Evolutionary conservation across 83 land plant genomes (phyloP), one percentile per base, ranked within the genome.

Genomic region (Larix sibirica): DNA sequence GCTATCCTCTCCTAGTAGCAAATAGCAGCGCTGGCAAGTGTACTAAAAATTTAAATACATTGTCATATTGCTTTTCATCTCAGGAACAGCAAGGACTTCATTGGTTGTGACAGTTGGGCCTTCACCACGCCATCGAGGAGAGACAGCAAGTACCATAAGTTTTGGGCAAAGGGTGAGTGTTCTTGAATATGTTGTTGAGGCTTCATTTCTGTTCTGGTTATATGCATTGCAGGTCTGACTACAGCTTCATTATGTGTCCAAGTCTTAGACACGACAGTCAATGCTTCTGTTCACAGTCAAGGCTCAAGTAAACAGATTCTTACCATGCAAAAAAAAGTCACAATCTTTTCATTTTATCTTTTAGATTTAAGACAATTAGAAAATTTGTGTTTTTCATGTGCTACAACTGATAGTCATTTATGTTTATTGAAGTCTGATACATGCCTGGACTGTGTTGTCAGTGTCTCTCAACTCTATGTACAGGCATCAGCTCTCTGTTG

Each of bases 41-140:
- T 50, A 10, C 56, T 50, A 50, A 50, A 50, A 33, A 33, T 33
- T 33, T 10, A 10, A 10, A 10, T 0, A 10, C 56, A 50, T 50
- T 10, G 9, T 50, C 56, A 50, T 10, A 47, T 50, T 50, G 56
- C 56, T 50, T 60, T 31, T 0, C 56, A 5, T 80, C 50, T 58
- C 88, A 94, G 96, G 96, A 28, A 88, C 92, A 9, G 96, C 97
- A 56, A 91, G 97, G 80, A 95, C 97, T 64, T 95, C 97, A 54
- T 80, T 95, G 40, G 83, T 95, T 84, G 91, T 95, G 40, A 95
- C 97, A 42, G 87, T 93, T 83, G 97, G 97, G 7, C 97, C 97
- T 50, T 95, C 97, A 70, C 97, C 96, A 42, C 92, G 94, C 9
- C 97, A 95, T 93, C 91, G 97, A 75, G 96, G 94, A 81, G 97